phyloP scores from a whole-genome alignment of 228 moss, liverwort and hornwort genomes.

The Sphagnum fallax region DNA sequence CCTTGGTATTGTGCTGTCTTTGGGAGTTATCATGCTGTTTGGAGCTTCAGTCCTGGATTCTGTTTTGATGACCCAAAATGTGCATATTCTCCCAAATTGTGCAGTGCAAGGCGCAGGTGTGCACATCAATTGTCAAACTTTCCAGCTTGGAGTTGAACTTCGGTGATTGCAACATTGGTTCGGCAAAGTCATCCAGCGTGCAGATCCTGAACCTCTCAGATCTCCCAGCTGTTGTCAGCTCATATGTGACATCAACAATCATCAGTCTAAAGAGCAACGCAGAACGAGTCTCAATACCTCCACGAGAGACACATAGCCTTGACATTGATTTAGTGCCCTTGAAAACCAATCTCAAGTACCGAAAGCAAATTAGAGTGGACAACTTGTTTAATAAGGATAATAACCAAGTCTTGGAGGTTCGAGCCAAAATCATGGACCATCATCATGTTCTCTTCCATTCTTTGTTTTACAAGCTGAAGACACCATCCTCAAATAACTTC shows the following conservation, averaged over 20 bases:
- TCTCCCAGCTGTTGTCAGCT: constrained; percentile 79
- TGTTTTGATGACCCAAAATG: no score
- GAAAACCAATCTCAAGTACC: constrained; percentile 83
- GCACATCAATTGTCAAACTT: constrained; percentile 82
- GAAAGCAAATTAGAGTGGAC: constrained; percentile 85
- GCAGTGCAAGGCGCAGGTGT: constrained; percentile 90
- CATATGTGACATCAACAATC: constrained; percentile 83
- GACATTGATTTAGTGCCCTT: constrained; percentile 88
- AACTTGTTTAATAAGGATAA: constrained; percentile 84
- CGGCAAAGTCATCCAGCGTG: constrained; percentile 71
- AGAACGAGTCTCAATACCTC: constrained; percentile 66
- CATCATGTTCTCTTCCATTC: constrained; percentile 95
- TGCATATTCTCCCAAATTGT: constrained; percentile 10
- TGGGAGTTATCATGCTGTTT: no score
- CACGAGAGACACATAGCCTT: constrained; percentile 72
- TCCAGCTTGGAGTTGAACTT: constrained; percentile 81
- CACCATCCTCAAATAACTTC: constrained; percentile 79
- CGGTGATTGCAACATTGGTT: constrained; percentile 93
- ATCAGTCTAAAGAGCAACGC: constrained; percentile 82
- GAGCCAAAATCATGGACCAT: constrained; percentile 91
- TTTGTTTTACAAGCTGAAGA: constrained; percentile 72
- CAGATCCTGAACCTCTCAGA: constrained; percentile 88
- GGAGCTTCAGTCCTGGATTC: no score
- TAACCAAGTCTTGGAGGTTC: constrained; percentile 75
- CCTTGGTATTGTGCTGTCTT: no score